A percentile compares a stretch with the other conserved stretches of the same genome.
phyloP scores from a whole-genome alignment of 176 grass and related monocot genomes.

The Rhipidocladum racemiflorum region DNA sequence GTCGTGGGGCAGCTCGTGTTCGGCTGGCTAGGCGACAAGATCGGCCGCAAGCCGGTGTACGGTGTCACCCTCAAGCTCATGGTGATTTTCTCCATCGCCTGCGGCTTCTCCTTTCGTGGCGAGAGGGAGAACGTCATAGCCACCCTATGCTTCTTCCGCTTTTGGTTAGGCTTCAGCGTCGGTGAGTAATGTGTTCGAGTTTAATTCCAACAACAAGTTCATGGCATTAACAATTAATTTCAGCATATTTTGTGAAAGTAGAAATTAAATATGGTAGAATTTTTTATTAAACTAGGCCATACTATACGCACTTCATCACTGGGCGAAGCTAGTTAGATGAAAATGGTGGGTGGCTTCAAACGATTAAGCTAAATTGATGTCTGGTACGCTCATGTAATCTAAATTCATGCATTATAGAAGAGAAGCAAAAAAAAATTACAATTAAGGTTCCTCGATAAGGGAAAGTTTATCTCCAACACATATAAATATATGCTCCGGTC shows the following conservation, averaged over 20 bases:
- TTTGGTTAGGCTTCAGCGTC: background rate
- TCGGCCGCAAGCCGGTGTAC: background rate
- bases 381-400: no score
- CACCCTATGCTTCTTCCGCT: constrained; percentile 39
- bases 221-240: background rate
- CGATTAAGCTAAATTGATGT: no score
- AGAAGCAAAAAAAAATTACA: no score
- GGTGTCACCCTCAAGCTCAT: background rate
- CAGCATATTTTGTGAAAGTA: background rate
- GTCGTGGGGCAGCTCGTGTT: background rate
- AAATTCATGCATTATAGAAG: no score
- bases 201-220: background rate
- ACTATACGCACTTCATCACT: no score
- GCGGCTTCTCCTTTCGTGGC: constrained; percentile 30
- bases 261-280: background rate
- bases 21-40: background rate
- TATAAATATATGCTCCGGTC: no score
- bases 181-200: background rate
- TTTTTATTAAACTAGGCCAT: background rate
- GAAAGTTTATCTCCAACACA: no score
- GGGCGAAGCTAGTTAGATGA: no score
- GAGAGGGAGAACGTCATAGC: background rate
- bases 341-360: no score
- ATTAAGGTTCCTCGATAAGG: no score
- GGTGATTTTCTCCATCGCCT: constrained; percentile 29